A percentile compares a stretch with the other conserved stretches of the same genome.
These are phyloP conservation scores for Stachybotrys chartarum DNA, from an alignment of 2,329 filamentous ascomycete genomes.

Conservation along the genomic window DNA sequence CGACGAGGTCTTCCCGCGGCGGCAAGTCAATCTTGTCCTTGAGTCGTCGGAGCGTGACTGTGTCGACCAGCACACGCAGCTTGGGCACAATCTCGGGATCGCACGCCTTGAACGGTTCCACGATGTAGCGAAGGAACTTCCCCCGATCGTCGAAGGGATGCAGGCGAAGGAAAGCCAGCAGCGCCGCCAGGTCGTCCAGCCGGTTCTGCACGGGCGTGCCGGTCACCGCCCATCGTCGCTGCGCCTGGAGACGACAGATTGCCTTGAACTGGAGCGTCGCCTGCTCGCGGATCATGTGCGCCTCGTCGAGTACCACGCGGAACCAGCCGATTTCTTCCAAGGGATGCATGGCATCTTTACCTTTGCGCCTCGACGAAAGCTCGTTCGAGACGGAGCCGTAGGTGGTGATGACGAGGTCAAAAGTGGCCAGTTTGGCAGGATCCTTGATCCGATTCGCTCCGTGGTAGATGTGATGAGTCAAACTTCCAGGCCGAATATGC, in stretches of 20 bases:
- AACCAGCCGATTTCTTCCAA: slow-evolving; percentile 83
- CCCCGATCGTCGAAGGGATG: slow-evolving; percentile 75
- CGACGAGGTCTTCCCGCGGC: slow-evolving; percentile 61
- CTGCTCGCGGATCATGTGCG: slow-evolving; percentile 87
- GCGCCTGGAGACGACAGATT: slow-evolving; percentile 70
- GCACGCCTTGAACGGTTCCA: slow-evolving; percentile 78
- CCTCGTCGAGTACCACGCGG: slow-evolving; percentile 88
- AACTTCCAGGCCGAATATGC: slow-evolving; percentile 58
- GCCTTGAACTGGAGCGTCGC: slow-evolving; percentile 76
- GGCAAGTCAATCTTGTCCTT: slow-evolving; percentile 89
- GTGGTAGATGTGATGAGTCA: slow-evolving; percentile 81
- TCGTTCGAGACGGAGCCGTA: slow-evolving; percentile 86
- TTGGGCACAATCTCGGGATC: slow-evolving; percentile 79
- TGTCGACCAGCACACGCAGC: slow-evolving; percentile 82
- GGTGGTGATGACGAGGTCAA: slow-evolving; percentile 84
- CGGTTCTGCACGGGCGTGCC: slow-evolving; percentile 94
- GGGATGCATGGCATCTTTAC: slow-evolving; percentile 54
- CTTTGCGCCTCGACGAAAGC: slow-evolving; percentile 54
- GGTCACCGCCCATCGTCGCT: slow-evolving; percentile 92
- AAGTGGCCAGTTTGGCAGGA: slow-evolving; percentile 58
- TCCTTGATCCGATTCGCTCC: slow-evolving; percentile 69
- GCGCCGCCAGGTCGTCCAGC: slow-evolving; percentile 78
- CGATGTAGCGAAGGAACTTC: slow-evolving; percentile 73
- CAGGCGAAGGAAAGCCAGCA: slow-evolving; percentile 79
- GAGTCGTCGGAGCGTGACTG: slow-evolving; percentile 83